Evolutionary conservation across 495 filamentous ascomycete species (phyloP), one percentile per base, ranked within the genome.

Genomic region (Tuber borchii): DNA sequence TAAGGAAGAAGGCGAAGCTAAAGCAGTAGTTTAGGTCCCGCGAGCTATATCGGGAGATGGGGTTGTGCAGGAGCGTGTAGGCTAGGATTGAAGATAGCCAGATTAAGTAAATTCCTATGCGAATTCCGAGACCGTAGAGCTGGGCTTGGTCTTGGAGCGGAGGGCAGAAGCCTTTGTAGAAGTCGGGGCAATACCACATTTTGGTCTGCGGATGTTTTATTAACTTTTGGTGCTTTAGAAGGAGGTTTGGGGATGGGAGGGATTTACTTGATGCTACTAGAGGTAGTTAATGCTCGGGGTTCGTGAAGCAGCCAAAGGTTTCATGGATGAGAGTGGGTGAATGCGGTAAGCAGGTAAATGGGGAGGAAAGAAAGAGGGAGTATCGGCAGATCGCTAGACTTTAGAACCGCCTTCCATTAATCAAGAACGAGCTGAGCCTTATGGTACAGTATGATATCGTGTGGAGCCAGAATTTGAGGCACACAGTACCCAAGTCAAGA

Each of bases 81-180:
- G 78, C 76, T 16, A 79, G n/a, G 6, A 77, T 74, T 10, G 78
- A 75, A 39, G 84, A 78, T 10, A 85, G 48, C 69, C 78, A 81
- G 73, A 85, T 84, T 1, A 84, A 73, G 71, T 85, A 85, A 71
- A 85, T 83, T 42, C 84, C 84, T 14, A 85, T 78, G 16, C 84
- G 83, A 17, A 85, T 84, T 5, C 84, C 84, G 48, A 84, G 77
- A 0, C 84, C 84, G 40, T 82, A 85, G 17, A 65, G 56, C 0
- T 65, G 56, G 56, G n/a, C 12, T 65, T 65, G 56, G 56, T 65
- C 56, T 8, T 65, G 56, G 10, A 65, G 56, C 56, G 56, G 56
- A 12, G 56, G 56, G 56, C 56, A 65, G 26, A 65, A 65, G n/a
- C 56, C 56, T 17, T 31, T 26, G 56, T 65, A 65, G 20, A 65